A percentile compares a stretch with the other conserved stretches of the same genome.
Evolutionary conservation across 768 basidiomycete species (phyloP).

Genomic region (Leccinum boreale): DNA sequence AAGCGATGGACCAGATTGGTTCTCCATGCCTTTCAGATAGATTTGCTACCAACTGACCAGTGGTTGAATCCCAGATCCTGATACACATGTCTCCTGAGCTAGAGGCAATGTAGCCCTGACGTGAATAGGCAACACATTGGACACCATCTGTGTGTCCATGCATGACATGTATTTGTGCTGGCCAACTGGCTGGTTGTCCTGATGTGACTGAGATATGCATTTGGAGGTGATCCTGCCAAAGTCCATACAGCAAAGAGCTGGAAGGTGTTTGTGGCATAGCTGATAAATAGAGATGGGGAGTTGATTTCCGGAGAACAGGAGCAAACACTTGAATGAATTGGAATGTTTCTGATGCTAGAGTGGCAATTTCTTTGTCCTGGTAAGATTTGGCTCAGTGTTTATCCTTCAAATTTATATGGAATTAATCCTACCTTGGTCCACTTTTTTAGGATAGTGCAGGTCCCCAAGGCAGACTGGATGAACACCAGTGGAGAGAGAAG

Average conservation of each 20-base stretch:
- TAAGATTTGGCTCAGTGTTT: background rate
- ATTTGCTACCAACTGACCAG: no score
- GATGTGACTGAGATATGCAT: background rate
- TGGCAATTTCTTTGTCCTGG: background rate
- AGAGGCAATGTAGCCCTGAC: background rate
- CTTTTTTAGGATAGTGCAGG: background rate
- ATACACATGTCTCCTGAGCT: background rate
- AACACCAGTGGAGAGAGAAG: background rate
- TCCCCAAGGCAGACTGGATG: background rate
- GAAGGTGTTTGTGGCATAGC: background rate
- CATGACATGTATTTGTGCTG: background rate
- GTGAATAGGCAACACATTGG: background rate
- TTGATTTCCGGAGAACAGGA: no score
- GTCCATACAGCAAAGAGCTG: background rate
- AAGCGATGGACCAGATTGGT: background rate
- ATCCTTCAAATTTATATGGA: background rate
- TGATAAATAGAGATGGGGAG: no score
- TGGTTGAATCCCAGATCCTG: background rate
- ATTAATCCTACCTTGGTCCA: background rate
- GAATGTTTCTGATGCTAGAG: constrained; percentile 2
- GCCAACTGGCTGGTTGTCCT: background rate
- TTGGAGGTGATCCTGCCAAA: background rate
- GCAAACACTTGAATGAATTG: constrained; percentile 4
- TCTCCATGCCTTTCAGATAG: background rate
- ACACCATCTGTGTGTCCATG: background rate